Conservation (phyloP, 495 filamentous ascomycete species). For the Penicillium herquei region DNA sequence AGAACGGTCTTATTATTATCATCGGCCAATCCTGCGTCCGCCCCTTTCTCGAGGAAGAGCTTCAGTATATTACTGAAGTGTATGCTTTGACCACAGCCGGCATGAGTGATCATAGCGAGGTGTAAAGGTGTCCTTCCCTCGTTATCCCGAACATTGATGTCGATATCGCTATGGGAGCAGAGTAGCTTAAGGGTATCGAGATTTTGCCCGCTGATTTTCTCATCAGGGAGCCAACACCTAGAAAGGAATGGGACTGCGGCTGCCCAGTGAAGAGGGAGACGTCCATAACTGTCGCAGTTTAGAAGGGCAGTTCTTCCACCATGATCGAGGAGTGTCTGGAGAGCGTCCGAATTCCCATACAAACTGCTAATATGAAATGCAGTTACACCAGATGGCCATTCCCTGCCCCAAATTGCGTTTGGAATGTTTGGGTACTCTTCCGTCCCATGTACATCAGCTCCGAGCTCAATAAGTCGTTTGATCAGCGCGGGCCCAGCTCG, state of each 20-base stretch:
- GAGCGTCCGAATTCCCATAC: not conserved
- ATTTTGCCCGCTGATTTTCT: not conserved
- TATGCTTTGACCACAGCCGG: constrained; percentile 1
- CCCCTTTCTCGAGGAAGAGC: constrained; percentile 11
- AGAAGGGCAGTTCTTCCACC: not conserved
- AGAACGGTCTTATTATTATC: not conserved
- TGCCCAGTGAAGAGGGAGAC: constrained; percentile 16
- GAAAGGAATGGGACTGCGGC: constrained; percentile 1
- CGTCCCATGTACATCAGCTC: not conserved
- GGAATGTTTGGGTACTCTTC: not conserved
- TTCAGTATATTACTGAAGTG: constrained; percentile 4
- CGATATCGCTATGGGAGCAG: constrained; percentile 5
- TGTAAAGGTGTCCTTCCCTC: constrained; percentile 4
- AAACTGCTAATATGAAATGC: not conserved
- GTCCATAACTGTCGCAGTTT: constrained; percentile 8
- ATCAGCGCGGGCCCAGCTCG: not conserved
- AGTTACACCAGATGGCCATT: not conserved
- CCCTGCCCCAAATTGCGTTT: not conserved
- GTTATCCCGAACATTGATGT: constrained; percentile 10
- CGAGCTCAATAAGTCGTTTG: not conserved
- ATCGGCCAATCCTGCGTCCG: constrained; percentile 6
- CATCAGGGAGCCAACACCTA: constrained; percentile 6
- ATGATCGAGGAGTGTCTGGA: not conserved
- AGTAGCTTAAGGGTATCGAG: constrained; percentile 7
- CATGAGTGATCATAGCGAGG: not conserved